Evolutionary conservation across 148 eudicot genomes (phyloP), one percentile per base, ranked within the genome.

Genomic region (Salicornia ramosissima): DNA sequence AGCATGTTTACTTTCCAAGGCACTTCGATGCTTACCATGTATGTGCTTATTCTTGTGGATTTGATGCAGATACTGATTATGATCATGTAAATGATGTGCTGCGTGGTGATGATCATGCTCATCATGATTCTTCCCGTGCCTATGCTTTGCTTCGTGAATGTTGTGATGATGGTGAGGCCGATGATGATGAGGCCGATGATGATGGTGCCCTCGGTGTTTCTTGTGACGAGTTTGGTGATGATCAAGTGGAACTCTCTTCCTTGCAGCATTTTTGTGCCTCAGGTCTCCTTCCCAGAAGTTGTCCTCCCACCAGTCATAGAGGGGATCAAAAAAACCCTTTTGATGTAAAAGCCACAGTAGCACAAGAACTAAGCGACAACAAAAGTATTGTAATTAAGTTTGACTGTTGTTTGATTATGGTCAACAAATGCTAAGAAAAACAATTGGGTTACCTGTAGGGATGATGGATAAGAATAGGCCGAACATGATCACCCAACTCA

Each of bases 291-390:
- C 76, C 83, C 70, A 81, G 71, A 81, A 80, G 33, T 84, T 87
- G 79, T 82, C 90, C 67, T 90, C 98, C 92, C 90, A 88, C 95
- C 98, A 93, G 81, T 93, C 98, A 64, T 87, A 84, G 8, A 90
- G 74, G 45, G 98, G 98, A 82, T 93, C 95, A 62, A 93, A 93
- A n/a, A 93, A 84, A 45, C 96, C 98, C 77, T 88, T 90, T 42
- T 93, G 83, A 78, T 93, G 98, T 55, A 93, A 76, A 84, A 93
- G 96, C 98, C 98, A 93, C 18, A 93, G 61, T 67, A 93, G 77
- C 77, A 86, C 84, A 62, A 84, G 62, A 55, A 80, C 98, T 93
- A 88, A 70, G 81, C 52, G 49, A 76, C 75, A 42, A 65, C 33
- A 60, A 56, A 46, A 57, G 39, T 28, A 39, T 33, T 52, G 26